A percentile compares a stretch with the other conserved stretches of the same genome.
Evolutionary conservation across 2,329 filamentous ascomycete species (phyloP).

Genomic region (Ophiocordyceps camponoti-rufipedis): DNA sequence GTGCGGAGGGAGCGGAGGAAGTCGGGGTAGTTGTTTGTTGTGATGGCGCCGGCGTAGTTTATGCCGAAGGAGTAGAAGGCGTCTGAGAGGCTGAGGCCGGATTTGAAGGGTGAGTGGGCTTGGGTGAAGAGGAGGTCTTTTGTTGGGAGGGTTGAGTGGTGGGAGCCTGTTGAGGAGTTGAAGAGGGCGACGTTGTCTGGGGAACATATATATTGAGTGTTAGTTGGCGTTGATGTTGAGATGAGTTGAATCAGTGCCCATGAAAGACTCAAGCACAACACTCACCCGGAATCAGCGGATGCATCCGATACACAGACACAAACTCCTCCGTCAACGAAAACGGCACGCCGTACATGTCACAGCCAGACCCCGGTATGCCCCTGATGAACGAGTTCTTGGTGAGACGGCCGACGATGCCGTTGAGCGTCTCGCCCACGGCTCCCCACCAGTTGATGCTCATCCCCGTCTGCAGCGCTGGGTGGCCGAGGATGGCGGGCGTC

Average conservation of each 20-base stretch:
- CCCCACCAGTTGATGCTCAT: conserved; percentile 1
- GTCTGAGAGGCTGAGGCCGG: background rate
- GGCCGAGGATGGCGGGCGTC: conserved; percentile 26
- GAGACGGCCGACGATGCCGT: background rate
- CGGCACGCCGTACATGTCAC: background rate
- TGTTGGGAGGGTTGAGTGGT: background rate
- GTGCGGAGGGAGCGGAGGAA: conserved; percentile 20
- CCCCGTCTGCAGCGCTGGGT: conserved; percentile 11
- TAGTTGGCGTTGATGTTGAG: too few species aligned
- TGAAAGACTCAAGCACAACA: too few species aligned
- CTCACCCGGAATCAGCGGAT: background rate
- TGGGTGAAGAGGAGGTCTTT: background rate
- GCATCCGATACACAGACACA: conserved; percentile 1
- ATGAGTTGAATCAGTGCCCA: too few species aligned
- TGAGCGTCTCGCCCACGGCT: background rate
- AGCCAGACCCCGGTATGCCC: background rate
- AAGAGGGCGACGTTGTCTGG: conserved; percentile 1
- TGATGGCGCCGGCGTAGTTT: conserved; percentile 1
- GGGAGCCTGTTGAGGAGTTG: background rate
- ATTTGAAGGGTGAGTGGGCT: background rate
- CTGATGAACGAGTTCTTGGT: background rate
- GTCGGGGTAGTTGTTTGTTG: conserved; percentile 1
- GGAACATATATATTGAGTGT: background rate
- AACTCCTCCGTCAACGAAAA: conserved; percentile 1
- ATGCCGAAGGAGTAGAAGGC: conserved; percentile 1